phyloP scores from a whole-genome alignment of 495 filamentous ascomycete species.

The Cladorrhinum samala region DNA sequence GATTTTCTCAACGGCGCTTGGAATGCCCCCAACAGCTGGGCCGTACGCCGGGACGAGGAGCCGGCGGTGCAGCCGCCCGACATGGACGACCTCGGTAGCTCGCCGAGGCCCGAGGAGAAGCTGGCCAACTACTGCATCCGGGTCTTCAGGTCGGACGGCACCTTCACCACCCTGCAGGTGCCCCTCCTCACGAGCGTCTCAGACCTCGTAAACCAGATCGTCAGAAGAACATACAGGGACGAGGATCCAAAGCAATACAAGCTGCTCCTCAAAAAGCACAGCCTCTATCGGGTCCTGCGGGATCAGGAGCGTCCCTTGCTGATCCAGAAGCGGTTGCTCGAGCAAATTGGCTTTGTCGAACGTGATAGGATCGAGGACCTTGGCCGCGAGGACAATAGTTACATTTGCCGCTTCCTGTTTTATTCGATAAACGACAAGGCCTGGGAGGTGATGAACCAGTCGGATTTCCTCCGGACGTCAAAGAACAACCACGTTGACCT shows the following conservation, averaged over 20 bases:
- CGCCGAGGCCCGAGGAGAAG: conserved; percentile 59
- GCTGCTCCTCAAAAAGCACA: conserved; percentile 89
- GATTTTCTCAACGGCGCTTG: conserved; percentile 55
- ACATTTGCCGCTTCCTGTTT: conserved; percentile 92
- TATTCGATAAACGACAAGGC: conserved; percentile 79
- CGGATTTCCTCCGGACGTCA: conserved; percentile 70
- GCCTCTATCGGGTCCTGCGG: conserved; percentile 74
- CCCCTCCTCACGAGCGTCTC: conserved; percentile 72
- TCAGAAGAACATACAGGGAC: conserved; percentile 84
- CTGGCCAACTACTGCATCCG: conserved; percentile 77
- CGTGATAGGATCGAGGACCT: conserved; percentile 87
- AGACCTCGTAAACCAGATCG: conserved; percentile 76
- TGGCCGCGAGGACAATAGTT: conserved; percentile 96
- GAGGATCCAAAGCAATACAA: conserved; percentile 90
- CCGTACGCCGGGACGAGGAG: conserved; percentile 68
- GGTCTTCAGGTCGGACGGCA: conserved; percentile 88
- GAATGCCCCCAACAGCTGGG: conserved; percentile 93
- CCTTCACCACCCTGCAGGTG: conserved; percentile 85
- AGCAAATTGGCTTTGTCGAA: conserved; percentile 87
- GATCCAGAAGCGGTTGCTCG: conserved; percentile 86
- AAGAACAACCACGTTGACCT: conserved; percentile 94
- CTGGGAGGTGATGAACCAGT: conserved; percentile 60
- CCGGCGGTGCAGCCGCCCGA: conserved; percentile 34
- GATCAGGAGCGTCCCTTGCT: conserved; percentile 75
- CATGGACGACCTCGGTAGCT: conserved; percentile 57